phyloP scores from a whole-genome alignment of 495 filamentous ascomycete species.

The Aspergillus sclerotioniger region DNA sequence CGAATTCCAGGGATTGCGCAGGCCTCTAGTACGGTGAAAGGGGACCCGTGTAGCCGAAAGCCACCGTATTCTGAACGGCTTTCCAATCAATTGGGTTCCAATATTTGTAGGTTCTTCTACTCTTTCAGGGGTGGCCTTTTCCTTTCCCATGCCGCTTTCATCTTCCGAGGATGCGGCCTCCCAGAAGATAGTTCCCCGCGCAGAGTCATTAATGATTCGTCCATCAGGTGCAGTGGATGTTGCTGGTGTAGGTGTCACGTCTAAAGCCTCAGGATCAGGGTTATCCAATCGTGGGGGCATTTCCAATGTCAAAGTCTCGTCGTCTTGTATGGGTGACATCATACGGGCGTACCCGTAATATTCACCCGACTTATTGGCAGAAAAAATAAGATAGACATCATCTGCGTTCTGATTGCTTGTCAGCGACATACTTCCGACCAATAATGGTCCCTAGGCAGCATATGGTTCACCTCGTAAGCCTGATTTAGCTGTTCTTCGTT shows the following conservation, averaged over 20 bases:
- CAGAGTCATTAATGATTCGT: slow-evolving; percentile 89
- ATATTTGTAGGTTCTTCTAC: slow-evolving; percentile 38
- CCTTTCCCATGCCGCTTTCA: slow-evolving; percentile 34
- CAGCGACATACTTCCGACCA: not conserved
- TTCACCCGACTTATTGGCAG: slow-evolving; percentile 96
- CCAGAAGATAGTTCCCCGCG: slow-evolving; percentile 95
- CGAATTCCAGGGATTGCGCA: slow-evolving; percentile 95
- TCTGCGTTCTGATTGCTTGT: slow-evolving; percentile 59
- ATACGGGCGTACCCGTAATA: slow-evolving; percentile 97
- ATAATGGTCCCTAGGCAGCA: not conserved
- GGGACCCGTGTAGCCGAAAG: slow-evolving; percentile 80
- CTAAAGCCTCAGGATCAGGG: slow-evolving; percentile 51
- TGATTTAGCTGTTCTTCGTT: slow-evolving; percentile 83
- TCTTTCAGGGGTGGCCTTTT: slow-evolving; percentile 31
- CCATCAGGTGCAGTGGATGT: slow-evolving; percentile 81
- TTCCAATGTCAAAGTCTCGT: slow-evolving; percentile 65
- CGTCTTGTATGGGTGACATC: slow-evolving; percentile 78
- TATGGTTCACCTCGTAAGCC: slow-evolving; percentile 70
- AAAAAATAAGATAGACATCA: slow-evolving; percentile 94
- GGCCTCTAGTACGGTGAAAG: slow-evolving; percentile 84
- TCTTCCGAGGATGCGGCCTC: slow-evolving; percentile 70
- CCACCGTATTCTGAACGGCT: slow-evolving; percentile 93
- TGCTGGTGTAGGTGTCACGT: slow-evolving; percentile 71
- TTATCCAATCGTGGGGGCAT: slow-evolving; percentile 46
- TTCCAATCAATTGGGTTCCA: slow-evolving; percentile 72